These are phyloP conservation scores for Clarireedia homoeocarpa DNA, from an alignment of 2,329 filamentous ascomycete genomes.

Conservation along the genomic window DNA sequence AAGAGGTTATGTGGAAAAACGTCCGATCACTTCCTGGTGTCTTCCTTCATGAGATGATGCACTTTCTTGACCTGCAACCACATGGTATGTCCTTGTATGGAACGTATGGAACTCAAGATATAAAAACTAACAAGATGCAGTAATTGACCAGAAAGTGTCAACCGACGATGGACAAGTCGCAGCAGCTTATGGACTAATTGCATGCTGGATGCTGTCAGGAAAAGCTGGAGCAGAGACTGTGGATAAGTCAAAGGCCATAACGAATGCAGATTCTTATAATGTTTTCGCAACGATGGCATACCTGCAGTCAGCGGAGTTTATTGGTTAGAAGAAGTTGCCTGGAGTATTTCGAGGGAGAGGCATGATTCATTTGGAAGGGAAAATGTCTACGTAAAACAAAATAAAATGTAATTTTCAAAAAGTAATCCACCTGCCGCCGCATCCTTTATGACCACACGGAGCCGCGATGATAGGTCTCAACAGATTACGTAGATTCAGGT, in stretches of 20 bases:
- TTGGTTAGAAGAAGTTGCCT: background rate
- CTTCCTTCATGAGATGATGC: constrained; percentile 5
- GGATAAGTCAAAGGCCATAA: constrained; percentile 1
- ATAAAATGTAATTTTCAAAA: too few species aligned
- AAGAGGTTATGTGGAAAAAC: background rate
- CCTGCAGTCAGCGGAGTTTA: background rate
- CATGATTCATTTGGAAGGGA: background rate
- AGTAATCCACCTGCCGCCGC: too few species aligned
- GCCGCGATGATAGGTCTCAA: too few species aligned
- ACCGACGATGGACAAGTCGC: background rate
- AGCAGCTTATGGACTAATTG: constrained; percentile 1
- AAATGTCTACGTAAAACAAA: too few species aligned
- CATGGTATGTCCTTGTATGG: background rate
- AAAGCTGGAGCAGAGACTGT: background rate
- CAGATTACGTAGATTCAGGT: too few species aligned
- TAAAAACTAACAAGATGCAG: background rate
- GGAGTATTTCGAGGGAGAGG: background rate
- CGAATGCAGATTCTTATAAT: constrained; percentile 4
- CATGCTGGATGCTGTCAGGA: background rate
- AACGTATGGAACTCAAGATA: background rate
- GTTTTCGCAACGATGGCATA: constrained; percentile 6
- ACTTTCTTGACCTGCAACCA: constrained; percentile 4
- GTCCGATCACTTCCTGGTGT: constrained; percentile 3
- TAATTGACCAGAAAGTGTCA: background rate
- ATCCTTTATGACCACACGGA: too few species aligned